Base-by-base conservation (phyloP, 495 filamentous ascomycete species). In the Thozetella sp. region DNA sequence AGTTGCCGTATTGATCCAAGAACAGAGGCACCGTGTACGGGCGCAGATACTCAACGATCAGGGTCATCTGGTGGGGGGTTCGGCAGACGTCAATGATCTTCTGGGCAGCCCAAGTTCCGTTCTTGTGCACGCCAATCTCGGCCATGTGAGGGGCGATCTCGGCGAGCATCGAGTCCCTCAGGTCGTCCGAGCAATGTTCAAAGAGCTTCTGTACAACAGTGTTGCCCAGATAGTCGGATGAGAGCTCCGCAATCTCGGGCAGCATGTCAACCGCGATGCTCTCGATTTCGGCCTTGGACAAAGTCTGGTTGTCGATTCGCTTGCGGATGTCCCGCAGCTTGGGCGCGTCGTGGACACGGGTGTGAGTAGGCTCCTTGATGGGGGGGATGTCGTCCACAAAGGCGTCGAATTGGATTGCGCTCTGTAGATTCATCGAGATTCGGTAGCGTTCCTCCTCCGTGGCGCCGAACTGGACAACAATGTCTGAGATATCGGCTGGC, bases 181-280 rank as follows among this genome's bases (percentile, higher is more conserved):
- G 86, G 15, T 83, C 74, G 67, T 98, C 95, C 0, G 93, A 96
- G 75, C 93, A 97, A 72, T 89, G 93, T 68, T 98, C 94, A 67
- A 98, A 99, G 53, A 99, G 76, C 74, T 98, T 98, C 73, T 99
- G 95, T 23, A 99, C 95, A n/a, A 99, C 95, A 0, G 95, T 99
- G 74, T 99, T 99, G 63, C 95, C 95, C 55, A 99, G 84, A 64
- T 99, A 99, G 68, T 99, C 95, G 11, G 92, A 93, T 20, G 95
- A 81, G 19, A 99, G 83, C 72, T 98, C 95, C 13, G 94, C 93
- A 67, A 99, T 93, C 76, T 99, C 95, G 25, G 93, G 91, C 17
- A 99, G 84, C 96, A 99, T 99, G 26, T 88, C 88, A 24, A 88
- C 78, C 27, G 95, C 96, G 65, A 93, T 96, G 60, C 88, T 89